These are phyloP conservation scores for Solanum corneliomulleri DNA, from an alignment of 257 asterid genomes.

Conservation along the genomic window DNA sequence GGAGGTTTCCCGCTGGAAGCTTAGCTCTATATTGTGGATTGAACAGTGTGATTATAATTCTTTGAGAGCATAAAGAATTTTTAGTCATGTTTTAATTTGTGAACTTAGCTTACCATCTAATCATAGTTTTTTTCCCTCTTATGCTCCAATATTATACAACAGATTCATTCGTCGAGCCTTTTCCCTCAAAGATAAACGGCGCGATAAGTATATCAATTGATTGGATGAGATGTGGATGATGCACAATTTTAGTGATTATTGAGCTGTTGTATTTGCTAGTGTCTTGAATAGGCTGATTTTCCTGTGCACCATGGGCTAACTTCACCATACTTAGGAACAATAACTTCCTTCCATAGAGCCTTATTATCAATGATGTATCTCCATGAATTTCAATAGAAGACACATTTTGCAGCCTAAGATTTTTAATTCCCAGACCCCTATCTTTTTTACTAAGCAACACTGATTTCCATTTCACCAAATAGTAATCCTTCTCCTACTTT, in stretches of 20 bases:
- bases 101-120: not conserved
- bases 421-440: too few relatives aligned
- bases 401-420: too few relatives aligned
- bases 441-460: too few relatives aligned
- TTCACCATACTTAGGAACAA: too few relatives aligned
- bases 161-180: not conserved
- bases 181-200: not conserved
- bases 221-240: not conserved
- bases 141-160: not conserved
- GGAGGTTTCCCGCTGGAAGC: not conserved
- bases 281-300: not conserved
- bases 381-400: too few relatives aligned
- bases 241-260: not conserved
- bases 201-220: not conserved
- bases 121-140: not conserved
- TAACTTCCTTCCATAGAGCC: too few relatives aligned
- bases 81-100: not conserved
- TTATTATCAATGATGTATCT: too few relatives aligned
- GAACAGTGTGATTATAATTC: not conserved
- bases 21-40: not conserved
- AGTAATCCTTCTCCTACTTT: too few relatives aligned
- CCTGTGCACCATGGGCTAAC: too few relatives aligned
- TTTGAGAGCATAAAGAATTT: not conserved
- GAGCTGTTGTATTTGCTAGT: not conserved
- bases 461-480: too few relatives aligned